A percentile compares a stretch with the other conserved stretches of the same genome.
phyloP scores from a whole-genome alignment of 2,329 filamentous ascomycete genomes.

The Macroventuria anomochaeta region DNA sequence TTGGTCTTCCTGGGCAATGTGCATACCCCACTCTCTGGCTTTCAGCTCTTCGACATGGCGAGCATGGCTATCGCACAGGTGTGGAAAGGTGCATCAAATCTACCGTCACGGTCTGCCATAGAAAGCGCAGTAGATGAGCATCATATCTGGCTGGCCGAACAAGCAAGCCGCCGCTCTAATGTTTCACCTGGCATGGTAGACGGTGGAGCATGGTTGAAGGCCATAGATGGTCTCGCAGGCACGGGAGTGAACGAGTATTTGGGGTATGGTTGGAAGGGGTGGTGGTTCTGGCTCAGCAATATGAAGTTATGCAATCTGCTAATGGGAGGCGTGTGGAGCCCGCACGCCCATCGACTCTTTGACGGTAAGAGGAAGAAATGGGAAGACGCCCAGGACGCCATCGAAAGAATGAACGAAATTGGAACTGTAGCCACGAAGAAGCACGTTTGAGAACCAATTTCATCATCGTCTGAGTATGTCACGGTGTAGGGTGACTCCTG shows the following conservation, averaged over 20 bases:
- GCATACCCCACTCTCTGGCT: constrained; percentile 46
- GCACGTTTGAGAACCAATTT: too few relatives aligned
- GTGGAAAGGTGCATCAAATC: constrained; percentile 49
- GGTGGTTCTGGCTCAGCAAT: constrained; percentile 54
- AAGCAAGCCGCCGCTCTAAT: constrained; percentile 45
- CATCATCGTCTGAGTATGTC: too few relatives aligned
- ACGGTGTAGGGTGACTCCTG: too few relatives aligned
- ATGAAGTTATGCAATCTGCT: constrained; percentile 48
- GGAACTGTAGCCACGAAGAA: too few relatives aligned
- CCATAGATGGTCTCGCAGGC: constrained; percentile 54
- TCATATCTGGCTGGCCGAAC: constrained; percentile 36
- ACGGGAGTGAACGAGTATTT: constrained; percentile 51
- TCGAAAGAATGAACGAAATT: constrained; percentile 41
- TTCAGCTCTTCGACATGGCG: constrained; percentile 49
- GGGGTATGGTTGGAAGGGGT: constrained; percentile 51
- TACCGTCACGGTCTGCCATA: constrained; percentile 51
- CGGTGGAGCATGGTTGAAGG: constrained; percentile 45
- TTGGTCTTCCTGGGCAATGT: constrained; percentile 52
- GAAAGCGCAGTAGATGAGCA: constrained; percentile 15
- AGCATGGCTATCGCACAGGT: constrained; percentile 56
- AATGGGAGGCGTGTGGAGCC: constrained; percentile 51
- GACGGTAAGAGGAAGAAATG: constrained; percentile 51
- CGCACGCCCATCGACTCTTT: constrained; percentile 53
- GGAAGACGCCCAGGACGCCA: constrained; percentile 49
- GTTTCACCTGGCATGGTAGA: constrained; percentile 31